Base-by-base conservation (phyloP, 2,329 filamentous ascomycete genomes). In the Cercospora sp. region DNA sequence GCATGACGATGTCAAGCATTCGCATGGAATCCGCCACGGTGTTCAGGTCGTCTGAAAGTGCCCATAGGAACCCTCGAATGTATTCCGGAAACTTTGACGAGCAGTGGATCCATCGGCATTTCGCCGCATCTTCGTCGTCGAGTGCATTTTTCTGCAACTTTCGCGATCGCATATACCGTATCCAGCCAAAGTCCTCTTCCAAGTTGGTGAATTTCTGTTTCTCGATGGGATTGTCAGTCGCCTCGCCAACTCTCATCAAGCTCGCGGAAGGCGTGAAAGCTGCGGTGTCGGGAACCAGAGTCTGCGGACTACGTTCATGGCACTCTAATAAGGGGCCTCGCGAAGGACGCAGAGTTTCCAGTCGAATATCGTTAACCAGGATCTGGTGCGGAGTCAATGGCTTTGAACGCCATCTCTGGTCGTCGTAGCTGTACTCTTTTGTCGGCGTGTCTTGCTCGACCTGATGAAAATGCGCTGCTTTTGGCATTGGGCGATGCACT, bases 61-160 rank as follows among this genome's bases (percentile, higher is more conserved):
- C 73, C 71, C 73, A 75, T 3, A 73, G 68, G 40, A 71, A 70
- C 13, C 72, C 72, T 30, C 36, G 18, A 16, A 81, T 68, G 63
- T 81, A 81, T 42, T 80, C 77, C 0, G 80, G 76, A 58, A 78
- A 80, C 63, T 81, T 81, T 70, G 78, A 80, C 0, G 80, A 81
- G 40, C 81, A 80, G 66, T 82, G 80, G 12, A 82, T 80, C 81
- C 80, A 82, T 20, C 80, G 74, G 67, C 77, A 79, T 67, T 80
- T 80, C 23, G 75, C 68, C 7, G 65, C 67, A 20, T 78, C 68
- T 23, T 73, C 67, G 12, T 75, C 65, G 57, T 80, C 78, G 30
- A 68, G 71, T 28, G 75, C 68, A 33, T 70, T 65, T 18, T 74
- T 65, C 65, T 82, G 78, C n/a, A 77, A 74, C 3, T 71, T 71